Base-by-base conservation (phyloP, 2,329 filamentous ascomycete genomes). In the Alternaria brassicicola region DNA sequence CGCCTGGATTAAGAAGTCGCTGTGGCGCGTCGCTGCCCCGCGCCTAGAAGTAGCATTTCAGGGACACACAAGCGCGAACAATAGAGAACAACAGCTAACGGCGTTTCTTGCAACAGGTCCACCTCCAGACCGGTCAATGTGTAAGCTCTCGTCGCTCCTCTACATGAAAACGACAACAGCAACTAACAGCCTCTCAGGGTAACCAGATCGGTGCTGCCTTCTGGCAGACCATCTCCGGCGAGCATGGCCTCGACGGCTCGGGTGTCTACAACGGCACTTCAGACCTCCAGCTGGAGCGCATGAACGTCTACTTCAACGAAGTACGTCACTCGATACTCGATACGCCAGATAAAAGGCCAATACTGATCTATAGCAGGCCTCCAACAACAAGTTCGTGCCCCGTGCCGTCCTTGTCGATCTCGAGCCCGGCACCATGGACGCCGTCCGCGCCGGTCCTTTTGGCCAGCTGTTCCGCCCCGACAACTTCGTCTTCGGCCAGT, bases 131-230 rank as follows among this genome's bases (percentile, higher is more conserved):
- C 87, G 95, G 95, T 83, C 95, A 99, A 89, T 98, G 95, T 86
- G 94, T 97, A 88, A 84, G 89, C 87, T 55, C 36, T 63, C 53
- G 45, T 58, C 48, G 42, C 39, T 25, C 41, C 26, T 26, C 42
- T 42, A 17, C 42, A 48, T 62, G 33, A 59, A 63, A 46, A 57
- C 58, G 59, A 59, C 43, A 49, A 57, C 58, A 58, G 59, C 43
- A 49, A 55, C 75, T 78, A 57, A 78, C 68, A 56, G 54, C 74
- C 19, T 64, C 55, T 73, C 76, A 97, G 94, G 95, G 95, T 88
- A 99, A 99, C 91, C 95, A 99, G 92, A 97, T 98, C 76, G 95
- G 95, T 94, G 95, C 95, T 86, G 95, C 95, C 84, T 99, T 99
- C 88, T 99, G 95, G 90, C 83, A 85, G 78, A 83, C 77, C 69